Evolutionary conservation across 1,284 basidiomycete genomes (phyloP), one percentile per base, ranked within the genome.

Genomic region (Fomitopsis palustris): DNA sequence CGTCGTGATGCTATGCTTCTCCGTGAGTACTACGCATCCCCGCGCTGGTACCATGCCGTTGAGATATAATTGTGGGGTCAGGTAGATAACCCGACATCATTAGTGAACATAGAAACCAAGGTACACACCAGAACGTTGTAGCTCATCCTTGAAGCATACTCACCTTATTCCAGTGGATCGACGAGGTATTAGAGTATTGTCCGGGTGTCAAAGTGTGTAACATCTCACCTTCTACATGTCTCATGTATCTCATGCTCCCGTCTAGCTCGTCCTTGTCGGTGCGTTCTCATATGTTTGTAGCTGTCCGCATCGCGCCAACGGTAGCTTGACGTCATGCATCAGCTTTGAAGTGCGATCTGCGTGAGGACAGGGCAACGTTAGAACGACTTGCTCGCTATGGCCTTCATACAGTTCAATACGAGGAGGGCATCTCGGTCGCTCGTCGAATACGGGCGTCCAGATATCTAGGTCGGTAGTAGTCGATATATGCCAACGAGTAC

Each of bases 321-420:
- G 16, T 16, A 2, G 25, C 27, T 8, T 21, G 12, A 17, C 4
- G 10, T 47, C 39, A 19, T 19, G 4, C 31, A 31, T 21, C 47
- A 95, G 95, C 96, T 3, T 80, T 96, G 52, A 98, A 98, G 77
- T 98, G 96, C 69, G 96, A 98, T 74, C 81, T 98, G 37, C 81
- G 96, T 59, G 92, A 95, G 60, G 92, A 97, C 67, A 78, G 77
- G 8, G 75, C 77, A 3, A 82, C 87, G 19, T 80, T 80, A 68
- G 87, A 90, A 52, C 84, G 87, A 54, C 78, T 96, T 47, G 81
- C 83, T 53, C 82, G 86, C 61, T 83, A 85, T 66, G 85, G 86
- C 1, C 75, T 80, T 64, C 85, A 85, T 62, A 82, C 91, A 0
- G 86, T 96, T 16, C 84, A 92, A 66, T 98, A 98, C 67, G 92